A percentile compares a stretch with the other conserved stretches of the same genome.
These are phyloP conservation scores for Diutina pseudorugosa DNA, from an alignment of 1,139 yeast genomes.

Conservation along the genomic window DNA sequence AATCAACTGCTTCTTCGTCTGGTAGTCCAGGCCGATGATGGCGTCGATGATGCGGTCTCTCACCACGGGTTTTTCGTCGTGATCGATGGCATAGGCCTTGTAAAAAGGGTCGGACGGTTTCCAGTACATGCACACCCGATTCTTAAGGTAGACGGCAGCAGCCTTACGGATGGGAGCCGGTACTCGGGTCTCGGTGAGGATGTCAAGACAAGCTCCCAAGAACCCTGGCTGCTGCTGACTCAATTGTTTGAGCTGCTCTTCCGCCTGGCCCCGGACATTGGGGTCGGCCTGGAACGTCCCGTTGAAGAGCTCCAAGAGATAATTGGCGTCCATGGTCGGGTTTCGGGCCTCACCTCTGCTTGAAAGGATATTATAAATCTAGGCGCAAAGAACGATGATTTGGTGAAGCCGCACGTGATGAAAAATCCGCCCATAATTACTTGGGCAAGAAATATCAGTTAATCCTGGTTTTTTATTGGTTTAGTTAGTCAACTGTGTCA, in stretches of 20 bases:
- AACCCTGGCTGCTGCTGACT: constrained; percentile 52
- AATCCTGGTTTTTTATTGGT: too few relatives aligned
- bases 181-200: constrained; percentile 35
- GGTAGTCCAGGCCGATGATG: constrained; percentile 29
- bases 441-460: too few relatives aligned
- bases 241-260: constrained; percentile 45
- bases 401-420: not conserved
- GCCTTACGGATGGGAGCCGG: constrained; percentile 54
- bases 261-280: constrained; percentile 54
- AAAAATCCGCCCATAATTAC: too few relatives aligned
- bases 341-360: not conserved
- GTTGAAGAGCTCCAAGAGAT: constrained; percentile 64
- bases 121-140: constrained; percentile 63
- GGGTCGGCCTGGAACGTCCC: constrained; percentile 71
- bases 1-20: constrained; percentile 48
- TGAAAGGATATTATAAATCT: not conserved
- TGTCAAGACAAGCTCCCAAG: constrained; percentile 71
- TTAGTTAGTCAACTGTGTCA: too few relatives aligned
- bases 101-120: constrained; percentile 11
- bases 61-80: constrained; percentile 62
- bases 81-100: constrained; percentile 27
- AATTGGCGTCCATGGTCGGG: constrained; percentile 47
- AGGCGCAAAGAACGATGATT: not conserved
- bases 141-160: constrained; percentile 82
- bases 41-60: constrained; percentile 45